Evolutionary conservation across 2,329 filamentous ascomycete genomes (phyloP), one percentile per base, ranked within the genome.

Genomic region (Scytalidium lignicola): DNA sequence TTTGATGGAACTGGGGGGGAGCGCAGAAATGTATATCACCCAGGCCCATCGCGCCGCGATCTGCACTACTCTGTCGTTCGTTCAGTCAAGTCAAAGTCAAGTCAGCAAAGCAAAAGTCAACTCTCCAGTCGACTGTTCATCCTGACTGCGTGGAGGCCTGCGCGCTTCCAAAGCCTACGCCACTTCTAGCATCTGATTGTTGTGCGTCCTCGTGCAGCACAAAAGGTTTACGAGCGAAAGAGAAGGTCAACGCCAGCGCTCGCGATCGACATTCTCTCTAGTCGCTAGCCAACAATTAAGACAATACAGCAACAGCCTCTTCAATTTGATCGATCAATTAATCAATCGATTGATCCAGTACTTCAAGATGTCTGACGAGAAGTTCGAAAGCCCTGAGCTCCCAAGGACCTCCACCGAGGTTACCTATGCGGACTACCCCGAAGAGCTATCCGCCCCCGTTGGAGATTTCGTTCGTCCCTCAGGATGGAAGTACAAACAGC

Each of bases 401-500:
- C 7, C 32, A 8, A 2, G 52, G 55, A 15, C 50, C 32, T 15
- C 32, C 4, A 17, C 32, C 5, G 32, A 37, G 32, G 15, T 37
- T 13, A 13, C 32, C n/a, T 15, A 4, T 37, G 32, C 7, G 26
- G 7, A 13, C 26, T 13, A 7, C 13, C 26, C 7, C 13, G 26
- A 28, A 7, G 26, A 28, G 26, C 7, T 28, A n/a, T 37, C 32
- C 10, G 6, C n/a, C 12, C 15, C 32, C 32, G 13, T 28, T 7
- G 26, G 26, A 8, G 32, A 37, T 13, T 20, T 17, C 1, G 56
- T 54, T 19, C 74, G 72, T 22, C 77, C 78, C 2, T 39, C 55
- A 2, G 76, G 78, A 54, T 89, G 85, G 85, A 84, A 82, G 70
- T 89, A 90, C 74, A 82, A 78, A 61, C 72, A 74, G 43, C 62